These are phyloP conservation scores for Themeda triandra DNA, from an alignment of 176 grass and related monocot species.

Conservation along the genomic window DNA sequence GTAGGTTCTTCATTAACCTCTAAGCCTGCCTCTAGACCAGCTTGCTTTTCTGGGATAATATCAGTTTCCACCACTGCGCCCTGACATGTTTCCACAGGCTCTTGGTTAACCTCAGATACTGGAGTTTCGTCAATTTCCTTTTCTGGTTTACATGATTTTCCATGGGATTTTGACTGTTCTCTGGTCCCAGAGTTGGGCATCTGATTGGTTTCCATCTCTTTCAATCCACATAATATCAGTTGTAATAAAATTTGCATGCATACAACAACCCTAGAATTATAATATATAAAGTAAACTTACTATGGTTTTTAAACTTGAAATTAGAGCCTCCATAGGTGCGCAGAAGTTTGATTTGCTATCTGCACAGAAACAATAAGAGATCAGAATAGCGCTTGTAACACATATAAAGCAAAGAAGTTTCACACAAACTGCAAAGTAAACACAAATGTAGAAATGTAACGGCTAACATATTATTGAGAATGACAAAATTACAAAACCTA, in stretches of 20 bases:
- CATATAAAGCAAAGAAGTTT: not conserved
- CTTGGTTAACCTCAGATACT: slow-evolving; percentile 7
- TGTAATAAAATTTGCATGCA: not conserved
- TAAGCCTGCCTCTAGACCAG: not conserved
- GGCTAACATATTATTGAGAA: not conserved
- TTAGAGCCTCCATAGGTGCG: not conserved
- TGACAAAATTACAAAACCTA: not conserved
- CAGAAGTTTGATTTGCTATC: not conserved
- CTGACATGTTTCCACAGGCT: slow-evolving; percentile 18
- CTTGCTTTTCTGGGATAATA: slow-evolving; percentile 22
- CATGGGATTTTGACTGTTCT: not conserved
- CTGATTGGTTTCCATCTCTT: slow-evolving; percentile 33
- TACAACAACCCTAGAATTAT: not conserved
- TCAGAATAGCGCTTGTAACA: not conserved
- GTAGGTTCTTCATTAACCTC: not conserved
- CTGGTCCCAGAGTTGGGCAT: not conserved
- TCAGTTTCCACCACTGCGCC: slow-evolving; percentile 17
- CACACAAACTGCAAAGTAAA: slow-evolving; percentile 3
- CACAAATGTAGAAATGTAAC: not conserved
- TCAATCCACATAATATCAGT: not conserved
- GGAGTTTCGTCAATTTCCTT: not conserved
- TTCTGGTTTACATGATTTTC: slow-evolving; percentile 16
- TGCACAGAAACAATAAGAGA: slow-evolving; percentile 18
- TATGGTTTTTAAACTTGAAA: slow-evolving; percentile 19
- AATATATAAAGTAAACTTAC: slow-evolving; percentile 15